Evolutionary conservation across 225 moss, liverwort and hornwort genomes (phyloP).

Genomic region (Polytrichum formosum): DNA sequence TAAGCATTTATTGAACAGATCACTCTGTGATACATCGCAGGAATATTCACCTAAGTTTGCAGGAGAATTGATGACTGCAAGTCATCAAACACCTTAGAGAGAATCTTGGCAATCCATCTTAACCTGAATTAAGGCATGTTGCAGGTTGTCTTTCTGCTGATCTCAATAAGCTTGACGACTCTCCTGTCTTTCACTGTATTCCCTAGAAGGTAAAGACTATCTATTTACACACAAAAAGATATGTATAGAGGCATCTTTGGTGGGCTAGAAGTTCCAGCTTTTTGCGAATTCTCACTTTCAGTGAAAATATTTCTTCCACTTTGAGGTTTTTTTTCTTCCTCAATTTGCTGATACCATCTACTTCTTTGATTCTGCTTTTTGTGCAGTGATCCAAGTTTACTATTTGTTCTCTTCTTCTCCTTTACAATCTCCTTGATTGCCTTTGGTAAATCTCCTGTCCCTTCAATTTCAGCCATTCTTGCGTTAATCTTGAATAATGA

Average conservation of each 20-base stretch:
- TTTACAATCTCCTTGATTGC: constrained; percentile 78
- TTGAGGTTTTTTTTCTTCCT: no score
- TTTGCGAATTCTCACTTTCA: not conserved
- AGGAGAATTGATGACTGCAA: no score
- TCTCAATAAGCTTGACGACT: constrained; percentile 59
- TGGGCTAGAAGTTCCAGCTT: no score
- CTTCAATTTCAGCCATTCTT: no score
- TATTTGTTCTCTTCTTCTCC: constrained; percentile 78
- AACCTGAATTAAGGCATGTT: not conserved
- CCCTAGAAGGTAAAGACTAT: constrained; percentile 48
- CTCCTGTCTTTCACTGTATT: constrained; percentile 71
- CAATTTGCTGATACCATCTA: not conserved
- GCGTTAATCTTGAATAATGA: no score
- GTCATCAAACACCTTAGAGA: no score
- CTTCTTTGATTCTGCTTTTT: not conserved
- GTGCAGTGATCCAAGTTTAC: constrained; percentile 74
- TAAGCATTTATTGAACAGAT: no score
- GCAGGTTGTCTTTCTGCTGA: constrained; percentile 69
- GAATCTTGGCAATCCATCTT: no score
- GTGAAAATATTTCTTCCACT: no score
- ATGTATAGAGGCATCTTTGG: no score
- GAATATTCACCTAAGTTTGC: no score
- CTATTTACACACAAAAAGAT: not conserved
- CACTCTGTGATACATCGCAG: no score
- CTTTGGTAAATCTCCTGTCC: constrained; percentile 47